These are phyloP conservation scores for Coprinopsis strossmayeri DNA, from an alignment of 768 basidiomycete species.

Conservation along the genomic window DNA sequence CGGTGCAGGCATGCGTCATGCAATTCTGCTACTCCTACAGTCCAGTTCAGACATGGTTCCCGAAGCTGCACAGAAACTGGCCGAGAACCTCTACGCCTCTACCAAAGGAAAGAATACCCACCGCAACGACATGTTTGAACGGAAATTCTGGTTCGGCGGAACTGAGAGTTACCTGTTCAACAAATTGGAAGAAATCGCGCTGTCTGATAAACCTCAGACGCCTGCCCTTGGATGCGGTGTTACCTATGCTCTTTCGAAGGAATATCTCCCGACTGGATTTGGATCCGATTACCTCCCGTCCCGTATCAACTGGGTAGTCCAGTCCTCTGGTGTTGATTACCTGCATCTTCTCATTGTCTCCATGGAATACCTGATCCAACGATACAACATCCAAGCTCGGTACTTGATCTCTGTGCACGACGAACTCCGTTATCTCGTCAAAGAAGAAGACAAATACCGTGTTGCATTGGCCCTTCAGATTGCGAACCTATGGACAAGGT, in stretches of 20 bases:
- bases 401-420: slow-evolving; percentile 98
- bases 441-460: slow-evolving; percentile 86
- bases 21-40: slow-evolving; percentile 80
- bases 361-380: slow-evolving; percentile 81
- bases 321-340: slow-evolving; percentile 97
- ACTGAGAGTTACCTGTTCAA: slow-evolving; percentile 97
- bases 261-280: slow-evolving; percentile 75
- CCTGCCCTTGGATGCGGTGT: slow-evolving; percentile 93
- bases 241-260: slow-evolving; percentile 88
- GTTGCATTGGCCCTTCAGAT: slow-evolving; percentile 89
- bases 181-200: slow-evolving; percentile 91
- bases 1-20: slow-evolving; percentile 96
- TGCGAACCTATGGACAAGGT: slow-evolving; percentile 92
- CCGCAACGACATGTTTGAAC: slow-evolving; percentile 61
- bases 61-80: slow-evolving; percentile 73
- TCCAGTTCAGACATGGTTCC: slow-evolving; percentile 73
- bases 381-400: slow-evolving; percentile 81
- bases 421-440: slow-evolving; percentile 90
- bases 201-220: slow-evolving; percentile 80
- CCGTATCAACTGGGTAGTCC: slow-evolving; percentile 98
- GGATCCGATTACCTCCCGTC: slow-evolving; percentile 91
- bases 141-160: slow-evolving; percentile 95
- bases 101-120: slow-evolving; percentile 92
- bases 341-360: slow-evolving; percentile 93
- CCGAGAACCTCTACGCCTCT: slow-evolving; percentile 80